Evolutionary conservation across 495 filamentous ascomycete species (phyloP).

Genomic region (Aspergillus cavernicola): DNA sequence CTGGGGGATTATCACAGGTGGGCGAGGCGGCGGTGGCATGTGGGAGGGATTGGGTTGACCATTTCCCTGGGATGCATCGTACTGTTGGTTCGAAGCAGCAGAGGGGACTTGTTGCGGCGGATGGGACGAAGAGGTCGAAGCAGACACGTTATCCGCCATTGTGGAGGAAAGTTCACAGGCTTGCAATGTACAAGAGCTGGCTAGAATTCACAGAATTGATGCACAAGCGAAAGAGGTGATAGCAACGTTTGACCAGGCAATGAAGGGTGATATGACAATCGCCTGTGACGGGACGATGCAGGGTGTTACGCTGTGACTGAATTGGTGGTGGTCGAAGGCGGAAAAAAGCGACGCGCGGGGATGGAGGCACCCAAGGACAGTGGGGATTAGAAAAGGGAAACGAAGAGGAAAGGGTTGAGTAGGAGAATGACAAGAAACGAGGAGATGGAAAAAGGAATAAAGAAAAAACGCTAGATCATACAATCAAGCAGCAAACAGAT

Average conservation of each 20-base stretch:
- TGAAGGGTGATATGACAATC: conserved; percentile 19
- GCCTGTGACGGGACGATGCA: conserved; percentile 25
- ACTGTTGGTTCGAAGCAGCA: conserved; percentile 67
- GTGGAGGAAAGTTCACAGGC: conserved; percentile 24
- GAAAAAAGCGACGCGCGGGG: conserved; percentile 23
- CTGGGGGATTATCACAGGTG: conserved; percentile 87
- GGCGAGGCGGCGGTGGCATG: conserved; percentile 90
- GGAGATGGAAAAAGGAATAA: neutral
- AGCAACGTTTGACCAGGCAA: conserved; percentile 14
- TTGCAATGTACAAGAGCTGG: conserved; percentile 20
- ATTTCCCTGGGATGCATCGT: conserved; percentile 60
- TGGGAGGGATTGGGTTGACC: conserved; percentile 63
- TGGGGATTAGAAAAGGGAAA: conserved; percentile 4
- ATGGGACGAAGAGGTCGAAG: conserved; percentile 50
- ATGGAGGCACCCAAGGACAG: conserved; percentile 13
- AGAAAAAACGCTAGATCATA: conserved; percentile 14
- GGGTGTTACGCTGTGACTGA: conserved; percentile 26
- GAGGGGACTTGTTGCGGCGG: conserved; percentile 63
- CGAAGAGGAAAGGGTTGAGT: conserved; percentile 10
- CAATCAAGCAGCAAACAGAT: conserved; percentile 19
- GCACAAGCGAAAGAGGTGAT: conserved; percentile 18
- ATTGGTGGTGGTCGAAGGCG: conserved; percentile 22
- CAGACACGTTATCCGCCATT: conserved; percentile 66
- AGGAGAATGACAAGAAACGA: conserved; percentile 12
- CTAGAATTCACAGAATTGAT: conserved; percentile 17